A percentile compares a stretch with the other conserved stretches of the same genome.
Conservation (phyloP, 2,329 filamentous ascomycete genomes). For the Fusarium nurragi region DNA sequence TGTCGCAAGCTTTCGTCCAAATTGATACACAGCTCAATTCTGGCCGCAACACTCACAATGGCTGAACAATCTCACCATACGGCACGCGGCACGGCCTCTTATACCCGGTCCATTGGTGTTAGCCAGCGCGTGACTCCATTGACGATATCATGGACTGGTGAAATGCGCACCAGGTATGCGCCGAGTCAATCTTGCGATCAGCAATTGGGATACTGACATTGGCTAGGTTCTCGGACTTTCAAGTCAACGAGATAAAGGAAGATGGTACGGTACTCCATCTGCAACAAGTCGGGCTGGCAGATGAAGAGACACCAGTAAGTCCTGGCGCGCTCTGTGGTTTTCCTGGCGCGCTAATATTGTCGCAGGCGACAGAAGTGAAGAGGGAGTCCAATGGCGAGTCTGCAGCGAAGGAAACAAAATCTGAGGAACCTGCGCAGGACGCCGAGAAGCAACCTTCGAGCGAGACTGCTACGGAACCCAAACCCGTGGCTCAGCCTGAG, state of each 20-base stretch:
- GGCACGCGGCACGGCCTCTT: constrained; percentile 46
- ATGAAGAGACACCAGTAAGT: constrained; percentile 31
- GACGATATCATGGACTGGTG: constrained; percentile 51
- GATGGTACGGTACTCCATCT: constrained; percentile 82
- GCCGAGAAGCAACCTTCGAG: constrained; percentile 28
- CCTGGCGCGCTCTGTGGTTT: background rate
- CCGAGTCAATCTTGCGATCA: background rate
- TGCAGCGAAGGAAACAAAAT: constrained; percentile 20
- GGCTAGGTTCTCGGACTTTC: constrained; percentile 83
- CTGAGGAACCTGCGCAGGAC: constrained; percentile 22
- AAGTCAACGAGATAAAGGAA: constrained; percentile 87
- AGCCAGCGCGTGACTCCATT: constrained; percentile 53
- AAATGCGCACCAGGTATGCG: constrained; percentile 52
- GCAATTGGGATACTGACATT: constrained; percentile 26
- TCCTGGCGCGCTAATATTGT: constrained; percentile 17
- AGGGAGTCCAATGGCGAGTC: constrained; percentile 22
- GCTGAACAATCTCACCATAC: constrained; percentile 46
- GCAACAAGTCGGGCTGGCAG: constrained; percentile 53
- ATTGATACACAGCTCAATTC: constrained; percentile 12
- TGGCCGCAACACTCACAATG: constrained; percentile 40
- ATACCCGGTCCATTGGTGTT: constrained; percentile 52
- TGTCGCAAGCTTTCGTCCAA: constrained; percentile 14
- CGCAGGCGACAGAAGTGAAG: constrained; percentile 27
- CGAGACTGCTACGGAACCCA: constrained; percentile 29
- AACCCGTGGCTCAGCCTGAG: constrained; percentile 34